A percentile compares a stretch with the other conserved stretches of the same genome.
These are phyloP conservation scores for Fusarium duplospermum DNA, from an alignment of 2,329 filamentous ascomycete species.

Conservation along the genomic window DNA sequence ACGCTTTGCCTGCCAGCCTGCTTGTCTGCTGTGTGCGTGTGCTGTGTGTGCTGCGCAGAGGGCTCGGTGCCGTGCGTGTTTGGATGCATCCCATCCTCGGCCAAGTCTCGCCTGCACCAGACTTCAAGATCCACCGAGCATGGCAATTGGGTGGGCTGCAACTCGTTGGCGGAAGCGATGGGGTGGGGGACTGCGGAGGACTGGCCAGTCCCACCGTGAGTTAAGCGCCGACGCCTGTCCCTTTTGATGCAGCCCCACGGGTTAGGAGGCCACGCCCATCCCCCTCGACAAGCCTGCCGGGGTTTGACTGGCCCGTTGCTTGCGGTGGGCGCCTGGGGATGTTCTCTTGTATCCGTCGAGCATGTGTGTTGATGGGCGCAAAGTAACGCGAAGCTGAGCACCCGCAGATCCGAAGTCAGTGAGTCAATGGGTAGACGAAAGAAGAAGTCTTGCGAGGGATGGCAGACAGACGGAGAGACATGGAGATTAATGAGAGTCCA, in stretches of 20 bases:
- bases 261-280: constrained; percentile 38
- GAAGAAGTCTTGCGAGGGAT: background rate
- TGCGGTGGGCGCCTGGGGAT: constrained; percentile 35
- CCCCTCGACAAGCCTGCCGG: constrained; percentile 36
- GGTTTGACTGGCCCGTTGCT: constrained; percentile 34
- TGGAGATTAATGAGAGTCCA: background rate
- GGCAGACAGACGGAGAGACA: background rate
- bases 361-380: constrained; percentile 24
- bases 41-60: background rate
- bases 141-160: constrained; percentile 42
- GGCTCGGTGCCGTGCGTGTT: constrained; percentile 10
- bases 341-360: constrained; percentile 24
- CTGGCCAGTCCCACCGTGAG: constrained; percentile 48
- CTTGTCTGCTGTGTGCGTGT: background rate
- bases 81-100: background rate
- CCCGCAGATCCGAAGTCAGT: constrained; percentile 7
- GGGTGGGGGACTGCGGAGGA: constrained; percentile 43
- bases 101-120: constrained; percentile 4
- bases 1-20: constrained; percentile 1
- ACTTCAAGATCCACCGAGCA: constrained; percentile 11
- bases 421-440: background rate
- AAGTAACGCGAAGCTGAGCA: constrained; percentile 25
- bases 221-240: constrained; percentile 70
- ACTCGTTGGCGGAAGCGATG: constrained; percentile 55
- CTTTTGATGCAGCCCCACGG: constrained; percentile 60